phyloP scores from a whole-genome alignment of 2,329 filamentous ascomycete species.

The Lachnellula hyalina region DNA sequence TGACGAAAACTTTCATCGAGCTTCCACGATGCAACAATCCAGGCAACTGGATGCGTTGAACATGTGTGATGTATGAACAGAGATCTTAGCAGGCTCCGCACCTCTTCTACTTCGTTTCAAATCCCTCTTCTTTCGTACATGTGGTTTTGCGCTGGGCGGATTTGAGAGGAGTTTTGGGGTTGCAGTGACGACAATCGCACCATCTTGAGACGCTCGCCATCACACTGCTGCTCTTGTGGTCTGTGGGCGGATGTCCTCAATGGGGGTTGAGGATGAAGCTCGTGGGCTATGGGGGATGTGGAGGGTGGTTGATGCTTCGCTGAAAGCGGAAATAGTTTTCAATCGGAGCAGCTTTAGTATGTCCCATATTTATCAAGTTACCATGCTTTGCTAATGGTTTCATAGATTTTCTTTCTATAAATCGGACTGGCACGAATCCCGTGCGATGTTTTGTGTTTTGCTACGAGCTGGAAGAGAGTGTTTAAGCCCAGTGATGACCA shows the following conservation, averaged over 20 bases:
- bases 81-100: slow-evolving; percentile 32
- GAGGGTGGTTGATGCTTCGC: slow-evolving; percentile 15
- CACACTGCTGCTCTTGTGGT: slow-evolving; percentile 8
- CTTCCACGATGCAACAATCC: slow-evolving; percentile 28
- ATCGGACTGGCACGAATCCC: slow-evolving; percentile 4
- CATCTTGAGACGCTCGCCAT: slow-evolving; percentile 25
- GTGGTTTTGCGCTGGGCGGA: slow-evolving; percentile 4
- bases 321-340: slow-evolving; percentile 34
- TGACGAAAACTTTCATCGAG: slow-evolving; percentile 32
- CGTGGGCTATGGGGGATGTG: slow-evolving; percentile 8
- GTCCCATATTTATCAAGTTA: slow-evolving; percentile 4
- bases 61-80: slow-evolving; percentile 34
- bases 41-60: slow-evolving; percentile 19
- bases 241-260: slow-evolving; percentile 11
- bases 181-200: slow-evolving; percentile 28
- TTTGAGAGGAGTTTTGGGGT: slow-evolving; percentile 6
- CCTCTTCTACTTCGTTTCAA: slow-evolving; percentile 4
- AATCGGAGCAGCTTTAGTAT: slow-evolving; percentile 32
- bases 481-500: slow-evolving; percentile 33
- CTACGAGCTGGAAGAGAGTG: slow-evolving; percentile 9
- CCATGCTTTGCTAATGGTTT: slow-evolving; percentile 4
- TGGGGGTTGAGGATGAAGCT: slow-evolving; percentile 15
- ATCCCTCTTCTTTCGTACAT: slow-evolving; percentile 2
- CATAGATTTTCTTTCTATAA: slow-evolving; percentile 10
- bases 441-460: slow-evolving; percentile 8